Percentiles rank a stretch among this genome's conserved stretches.
Conservation (phyloP, 1,284 basidiomycete genomes). For the Anthracocystis setariae region DNA sequence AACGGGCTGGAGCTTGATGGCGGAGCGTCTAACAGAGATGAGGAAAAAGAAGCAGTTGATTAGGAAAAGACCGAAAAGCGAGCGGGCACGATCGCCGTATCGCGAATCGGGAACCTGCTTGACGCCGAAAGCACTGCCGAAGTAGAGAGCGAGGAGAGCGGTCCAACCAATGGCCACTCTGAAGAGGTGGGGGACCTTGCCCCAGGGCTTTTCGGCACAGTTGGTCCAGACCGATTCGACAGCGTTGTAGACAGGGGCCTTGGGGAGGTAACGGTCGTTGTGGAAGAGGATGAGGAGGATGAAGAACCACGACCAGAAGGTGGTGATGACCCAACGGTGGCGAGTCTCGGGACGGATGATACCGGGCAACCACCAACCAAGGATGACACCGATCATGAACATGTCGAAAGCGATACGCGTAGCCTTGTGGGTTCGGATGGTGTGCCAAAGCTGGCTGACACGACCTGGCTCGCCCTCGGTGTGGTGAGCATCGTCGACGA, state of each 20-base stretch:
- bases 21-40: conserved; percentile 46
- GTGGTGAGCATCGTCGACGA: conserved; percentile 37
- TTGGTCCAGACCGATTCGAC: conserved; percentile 46
- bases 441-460: conserved; percentile 35
- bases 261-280: conserved; percentile 59
- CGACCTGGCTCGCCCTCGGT: conserved; percentile 47
- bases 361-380: conserved; percentile 55
- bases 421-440: conserved; percentile 41
- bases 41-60: conserved; percentile 57
- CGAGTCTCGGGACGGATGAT: conserved; percentile 49
- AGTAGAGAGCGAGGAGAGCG: conserved; percentile 52
- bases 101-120: conserved; percentile 49
- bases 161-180: conserved; percentile 54
- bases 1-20: conserved; percentile 55
- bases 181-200: conserved; percentile 50
- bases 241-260: conserved; percentile 52
- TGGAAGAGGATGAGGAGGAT: conserved; percentile 64
- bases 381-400: conserved; percentile 39
- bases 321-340: conserved; percentile 53
- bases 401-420: conserved; percentile 41
- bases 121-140: conserved; percentile 60
- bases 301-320: conserved; percentile 60
- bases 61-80: conserved; percentile 57
- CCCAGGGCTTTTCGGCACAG: conserved; percentile 48
- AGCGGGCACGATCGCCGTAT: conserved; percentile 53